phyloP scores from a whole-genome alignment of 2,329 filamentous ascomycete genomes.

The Nannizziopsis arthrosporioides region DNA sequence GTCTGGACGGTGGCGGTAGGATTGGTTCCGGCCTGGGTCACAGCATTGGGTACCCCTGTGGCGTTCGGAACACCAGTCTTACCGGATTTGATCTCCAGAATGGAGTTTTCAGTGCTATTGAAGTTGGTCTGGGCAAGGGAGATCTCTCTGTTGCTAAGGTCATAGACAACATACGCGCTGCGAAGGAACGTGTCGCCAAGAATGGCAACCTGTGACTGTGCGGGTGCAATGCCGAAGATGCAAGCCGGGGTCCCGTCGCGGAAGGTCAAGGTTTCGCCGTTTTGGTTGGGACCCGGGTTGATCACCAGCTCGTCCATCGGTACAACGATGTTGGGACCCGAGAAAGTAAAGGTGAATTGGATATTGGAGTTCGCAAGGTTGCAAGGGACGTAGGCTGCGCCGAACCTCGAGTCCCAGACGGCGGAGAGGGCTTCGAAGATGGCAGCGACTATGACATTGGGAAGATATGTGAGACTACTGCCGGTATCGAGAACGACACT shows the following conservation, averaged over 20 bases:
- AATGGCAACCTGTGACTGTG: conserved; percentile 45
- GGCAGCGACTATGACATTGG: conserved; percentile 36
- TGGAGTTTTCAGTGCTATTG: conserved; percentile 40
- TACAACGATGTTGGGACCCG: conserved; percentile 41
- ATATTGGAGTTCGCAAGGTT: conserved; percentile 34
- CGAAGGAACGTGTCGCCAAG: conserved; percentile 65
- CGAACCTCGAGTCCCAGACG: conserved; percentile 42
- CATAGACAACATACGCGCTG: conserved; percentile 65
- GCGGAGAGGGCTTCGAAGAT: conserved; percentile 52
- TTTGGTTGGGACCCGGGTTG: conserved; percentile 40
- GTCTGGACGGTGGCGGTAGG: conserved; percentile 9
- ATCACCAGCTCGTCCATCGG: conserved; percentile 50
- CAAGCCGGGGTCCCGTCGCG: conserved; percentile 47
- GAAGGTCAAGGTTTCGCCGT: conserved; percentile 42
- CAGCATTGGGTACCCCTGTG: conserved; percentile 22
- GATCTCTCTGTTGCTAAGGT: conserved; percentile 59
- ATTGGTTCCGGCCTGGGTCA: conserved; percentile 15
- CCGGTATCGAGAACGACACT: conserved; percentile 62
- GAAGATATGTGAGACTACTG: conserved; percentile 56
- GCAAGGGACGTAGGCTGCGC: conserved; percentile 45
- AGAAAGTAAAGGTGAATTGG: conserved; percentile 46
- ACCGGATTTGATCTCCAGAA: conserved; percentile 43
- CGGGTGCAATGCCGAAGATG: conserved; percentile 55
- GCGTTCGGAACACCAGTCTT: conserved; percentile 40
- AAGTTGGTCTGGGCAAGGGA: conserved; percentile 57